These are phyloP conservation scores for Teratosphaeria nubilosa DNA, from an alignment of 2,329 filamentous ascomycete species.

Conservation along the genomic window DNA sequence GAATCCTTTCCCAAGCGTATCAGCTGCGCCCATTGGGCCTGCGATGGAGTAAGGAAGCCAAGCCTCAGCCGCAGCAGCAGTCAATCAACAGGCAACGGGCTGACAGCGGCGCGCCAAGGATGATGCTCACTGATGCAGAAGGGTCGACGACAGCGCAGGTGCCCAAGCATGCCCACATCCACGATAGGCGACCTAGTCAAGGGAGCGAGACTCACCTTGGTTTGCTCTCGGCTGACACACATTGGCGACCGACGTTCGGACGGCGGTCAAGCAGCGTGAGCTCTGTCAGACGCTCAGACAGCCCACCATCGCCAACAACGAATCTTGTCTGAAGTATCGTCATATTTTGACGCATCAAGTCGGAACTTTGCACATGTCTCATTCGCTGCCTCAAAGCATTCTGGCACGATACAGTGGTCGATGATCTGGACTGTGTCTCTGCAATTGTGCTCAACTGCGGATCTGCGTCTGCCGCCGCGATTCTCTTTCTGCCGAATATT, in stretches of 20 bases:
- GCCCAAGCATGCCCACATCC: neutral
- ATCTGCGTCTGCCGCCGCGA: no score
- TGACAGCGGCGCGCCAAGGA: neutral
- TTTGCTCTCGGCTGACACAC: neutral
- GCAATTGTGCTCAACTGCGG: no score
- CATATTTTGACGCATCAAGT: neutral
- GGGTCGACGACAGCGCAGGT: neutral
- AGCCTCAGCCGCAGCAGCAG: neutral
- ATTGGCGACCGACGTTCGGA: neutral
- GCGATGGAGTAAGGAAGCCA: slow-evolving; percentile 1
- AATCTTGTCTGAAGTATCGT: neutral
- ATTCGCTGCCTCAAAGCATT: neutral
- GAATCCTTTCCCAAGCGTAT: neutral
- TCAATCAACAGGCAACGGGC: neutral
- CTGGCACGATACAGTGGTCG: neutral
- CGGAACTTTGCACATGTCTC: neutral
- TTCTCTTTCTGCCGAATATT: no score
- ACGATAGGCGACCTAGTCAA: neutral
- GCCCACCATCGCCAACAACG: neutral
- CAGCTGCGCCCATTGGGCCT: slow-evolving; percentile 1
- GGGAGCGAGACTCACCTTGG: neutral
- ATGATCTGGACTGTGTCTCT: neutral
- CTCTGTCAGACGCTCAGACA: neutral
- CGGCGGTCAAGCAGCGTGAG: neutral
- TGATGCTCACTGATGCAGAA: neutral